Evolutionary conservation across 495 filamentous ascomycete genomes (phyloP), one percentile per base, ranked within the genome.

Genomic region (Cairneyella variabilis): DNA sequence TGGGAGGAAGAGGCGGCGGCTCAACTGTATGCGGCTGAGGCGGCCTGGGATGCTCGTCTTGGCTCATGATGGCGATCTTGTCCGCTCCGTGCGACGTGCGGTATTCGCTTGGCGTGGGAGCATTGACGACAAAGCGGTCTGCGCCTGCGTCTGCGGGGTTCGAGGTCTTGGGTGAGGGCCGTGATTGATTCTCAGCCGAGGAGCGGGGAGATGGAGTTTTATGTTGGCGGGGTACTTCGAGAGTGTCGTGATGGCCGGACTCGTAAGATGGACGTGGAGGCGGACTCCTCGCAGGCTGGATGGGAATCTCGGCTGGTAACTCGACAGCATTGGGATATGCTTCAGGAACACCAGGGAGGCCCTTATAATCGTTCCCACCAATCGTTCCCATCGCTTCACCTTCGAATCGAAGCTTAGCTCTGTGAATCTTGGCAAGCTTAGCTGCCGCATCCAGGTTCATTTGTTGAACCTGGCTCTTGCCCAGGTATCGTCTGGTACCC

Each of bases 351-450:
- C 60, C 59, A 8, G 43, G 12, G 7, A 65, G 55, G 18, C 11
- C 17, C 27, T 56, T 58, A 11, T 51, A 45, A 9, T 40, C 34
- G 16, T 50, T 40, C 2, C 25, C 30, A 5, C 23, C 20, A 5
- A 20, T 22, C 11, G 22, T 42, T 4, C 30, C 43, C 2, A 14
- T 37, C 18, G 20, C 36, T 20, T 54, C 54, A 9, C 16, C 23
- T 18, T 63, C 62, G 38, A 59, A 56, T 7, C 62, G 32, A 2
- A 23, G 10, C 18, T 64, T 64, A 2, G 62, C 57, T 30, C 82
- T 76, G 59, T 93, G 78, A 39, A 97, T 91, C 67, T 87, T 86
- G 43, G 85, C 89, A 62, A 97, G 75, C 64, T 91, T 91, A n/a
- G 80, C 78, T 7, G 91, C 85, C 1, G 89, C 85, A 50, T 83